Evolutionary conservation across 257 asterid genomes (phyloP).

Genomic region (Nicotiana undulata): DNA sequence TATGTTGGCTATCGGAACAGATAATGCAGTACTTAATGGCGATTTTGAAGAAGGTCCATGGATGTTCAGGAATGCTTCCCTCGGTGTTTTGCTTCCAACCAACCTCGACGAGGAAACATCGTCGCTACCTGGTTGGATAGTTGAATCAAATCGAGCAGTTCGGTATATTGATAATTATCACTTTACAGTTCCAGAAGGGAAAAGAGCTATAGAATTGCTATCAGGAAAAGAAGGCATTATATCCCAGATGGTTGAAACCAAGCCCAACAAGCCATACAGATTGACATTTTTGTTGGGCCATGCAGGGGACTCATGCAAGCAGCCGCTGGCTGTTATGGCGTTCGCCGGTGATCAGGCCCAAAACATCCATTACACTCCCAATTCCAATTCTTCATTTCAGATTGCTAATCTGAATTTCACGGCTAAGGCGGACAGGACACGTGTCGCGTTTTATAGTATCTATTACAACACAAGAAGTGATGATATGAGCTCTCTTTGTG

Average conservation of each 20-base stretch:
- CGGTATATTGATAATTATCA: slow-evolving; percentile 78
- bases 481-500: slow-evolving; percentile 89
- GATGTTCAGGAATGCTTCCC: slow-evolving; percentile 83
- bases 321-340: slow-evolving; percentile 84
- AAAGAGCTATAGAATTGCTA: slow-evolving; percentile 73
- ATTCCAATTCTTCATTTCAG: slow-evolving; percentile 54
- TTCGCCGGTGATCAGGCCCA: slow-evolving; percentile 68
- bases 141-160: slow-evolving; percentile 89
- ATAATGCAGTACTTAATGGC: slow-evolving; percentile 72
- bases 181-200: slow-evolving; percentile 72
- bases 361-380: slow-evolving; percentile 44
- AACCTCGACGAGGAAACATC: slow-evolving; percentile 82
- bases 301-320: slow-evolving; percentile 72
- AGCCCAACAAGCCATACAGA: slow-evolving; percentile 57
- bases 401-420: slow-evolving; percentile 58
- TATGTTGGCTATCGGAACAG: slow-evolving; percentile 23
- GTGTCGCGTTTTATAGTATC: slow-evolving; percentile 78
- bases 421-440: slow-evolving; percentile 71
- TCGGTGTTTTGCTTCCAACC: slow-evolving; percentile 88
- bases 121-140: slow-evolving; percentile 93
- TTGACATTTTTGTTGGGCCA: slow-evolving; percentile 69
- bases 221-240: slow-evolving; percentile 93
- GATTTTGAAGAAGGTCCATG: slow-evolving; percentile 97
- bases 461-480: slow-evolving; percentile 89
- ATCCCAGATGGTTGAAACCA: slow-evolving; percentile 88